These are phyloP conservation scores for Russula brevipes DNA, from an alignment of 768 basidiomycete species.

Conservation along the genomic window DNA sequence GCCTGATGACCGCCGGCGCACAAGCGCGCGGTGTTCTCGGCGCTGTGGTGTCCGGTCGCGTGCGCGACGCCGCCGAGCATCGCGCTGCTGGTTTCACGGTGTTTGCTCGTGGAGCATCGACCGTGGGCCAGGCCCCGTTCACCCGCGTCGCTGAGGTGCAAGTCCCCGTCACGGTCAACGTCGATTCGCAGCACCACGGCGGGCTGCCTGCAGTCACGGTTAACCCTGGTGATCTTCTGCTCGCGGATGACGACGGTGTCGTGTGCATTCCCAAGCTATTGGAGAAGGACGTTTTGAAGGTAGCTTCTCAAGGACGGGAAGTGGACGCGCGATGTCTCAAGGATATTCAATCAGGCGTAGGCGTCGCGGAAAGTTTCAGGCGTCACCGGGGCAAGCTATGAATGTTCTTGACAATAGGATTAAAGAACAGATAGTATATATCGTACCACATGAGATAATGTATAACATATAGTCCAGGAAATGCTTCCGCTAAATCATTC, in stretches of 20 bases:
- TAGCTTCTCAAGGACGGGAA: conserved; percentile 53
- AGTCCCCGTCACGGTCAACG: conserved; percentile 50
- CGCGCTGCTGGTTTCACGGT: conserved; percentile 67
- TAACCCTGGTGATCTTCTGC: conserved; percentile 71
- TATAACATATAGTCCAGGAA: background rate
- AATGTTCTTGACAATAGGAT: conserved; percentile 31
- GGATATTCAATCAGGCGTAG: conserved; percentile 71
- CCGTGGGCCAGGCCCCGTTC: conserved; percentile 80
- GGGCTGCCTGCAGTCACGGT: conserved; percentile 53
- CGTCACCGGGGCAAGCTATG: conserved; percentile 54
- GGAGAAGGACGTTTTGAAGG: conserved; percentile 49
- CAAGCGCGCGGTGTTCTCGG: conserved; percentile 63
- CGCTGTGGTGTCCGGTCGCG: conserved; percentile 78
- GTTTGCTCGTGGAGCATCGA: conserved; percentile 76
- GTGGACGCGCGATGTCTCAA: conserved; percentile 66
- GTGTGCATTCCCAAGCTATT: conserved; percentile 65
- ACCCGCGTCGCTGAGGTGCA: conserved; percentile 76
- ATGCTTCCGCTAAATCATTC: background rate
- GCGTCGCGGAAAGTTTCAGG: conserved; percentile 74
- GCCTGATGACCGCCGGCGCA: conserved; percentile 85
- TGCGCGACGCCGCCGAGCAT: conserved; percentile 80
- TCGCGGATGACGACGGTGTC: conserved; percentile 86
- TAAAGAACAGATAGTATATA: conserved; percentile 9
- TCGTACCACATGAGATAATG: background rate
- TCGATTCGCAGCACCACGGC: conserved; percentile 31